Evolutionary conservation across 257 asterid species (phyloP).

Genomic region (Solanum chiquidenum): DNA sequence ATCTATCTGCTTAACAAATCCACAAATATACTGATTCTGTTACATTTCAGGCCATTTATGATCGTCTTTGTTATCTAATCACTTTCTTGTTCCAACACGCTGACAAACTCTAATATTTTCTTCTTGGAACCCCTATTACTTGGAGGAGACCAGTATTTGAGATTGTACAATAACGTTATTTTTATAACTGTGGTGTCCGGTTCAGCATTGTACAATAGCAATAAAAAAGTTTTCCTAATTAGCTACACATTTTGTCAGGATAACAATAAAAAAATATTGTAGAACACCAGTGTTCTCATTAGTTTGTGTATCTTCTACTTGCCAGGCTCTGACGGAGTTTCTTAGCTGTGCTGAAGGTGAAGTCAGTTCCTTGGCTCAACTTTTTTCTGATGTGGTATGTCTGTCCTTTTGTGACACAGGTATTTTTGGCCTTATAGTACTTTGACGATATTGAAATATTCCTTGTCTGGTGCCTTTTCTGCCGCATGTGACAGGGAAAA

Average conservation of each 20-base stretch:
- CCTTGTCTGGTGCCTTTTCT: background rate
- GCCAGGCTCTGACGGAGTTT: constrained; percentile 57
- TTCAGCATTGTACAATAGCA: background rate
- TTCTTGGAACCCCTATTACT: background rate
- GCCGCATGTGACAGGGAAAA: constrained; percentile 27
- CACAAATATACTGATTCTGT: background rate
- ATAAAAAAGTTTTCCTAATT: background rate
- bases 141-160: background rate
- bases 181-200: background rate
- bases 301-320: background rate
- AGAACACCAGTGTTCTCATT: background rate
- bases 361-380: constrained; percentile 63
- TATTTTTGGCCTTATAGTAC: background rate
- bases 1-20: background rate
- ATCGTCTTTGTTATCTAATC: background rate
- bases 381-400: constrained; percentile 68
- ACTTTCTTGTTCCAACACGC: background rate
- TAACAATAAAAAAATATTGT: background rate
- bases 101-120: background rate
- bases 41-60: background rate
- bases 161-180: background rate
- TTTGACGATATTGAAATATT: background rate
- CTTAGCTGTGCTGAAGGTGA: constrained; percentile 53
- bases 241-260: background rate
- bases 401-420: background rate